Percentiles rank a stretch among this genome's conserved stretches.
Conservation (phyloP, 1,284 basidiomycete genomes). For the Heliocybe sulcata region DNA sequence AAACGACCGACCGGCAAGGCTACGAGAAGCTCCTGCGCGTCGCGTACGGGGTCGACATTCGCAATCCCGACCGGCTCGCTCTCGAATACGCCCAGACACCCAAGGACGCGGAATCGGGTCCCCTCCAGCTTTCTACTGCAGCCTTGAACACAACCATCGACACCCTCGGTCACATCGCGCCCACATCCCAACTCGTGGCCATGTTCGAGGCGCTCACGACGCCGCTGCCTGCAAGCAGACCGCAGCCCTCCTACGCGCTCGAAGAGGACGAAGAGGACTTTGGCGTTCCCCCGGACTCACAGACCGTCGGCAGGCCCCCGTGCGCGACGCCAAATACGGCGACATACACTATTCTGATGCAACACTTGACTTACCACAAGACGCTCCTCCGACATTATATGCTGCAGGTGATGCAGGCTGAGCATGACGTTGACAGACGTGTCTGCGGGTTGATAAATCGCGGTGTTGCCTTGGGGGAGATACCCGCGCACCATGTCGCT, state of each 20-base stretch:
- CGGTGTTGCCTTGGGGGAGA: not conserved
- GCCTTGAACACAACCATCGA: slow-evolving; percentile 68
- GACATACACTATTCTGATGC: slow-evolving; percentile 55
- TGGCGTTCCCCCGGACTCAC: slow-evolving; percentile 25
- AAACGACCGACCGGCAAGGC: slow-evolving; percentile 42
- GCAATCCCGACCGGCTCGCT: slow-evolving; percentile 58
- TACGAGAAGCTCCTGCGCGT: slow-evolving; percentile 53
- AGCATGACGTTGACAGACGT: slow-evolving; percentile 28
- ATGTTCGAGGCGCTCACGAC: slow-evolving; percentile 71
- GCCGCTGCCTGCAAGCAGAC: slow-evolving; percentile 44
- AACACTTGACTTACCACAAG: slow-evolving; percentile 41
- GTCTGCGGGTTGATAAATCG: slow-evolving; percentile 16
- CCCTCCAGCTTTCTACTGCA: slow-evolving; percentile 45
- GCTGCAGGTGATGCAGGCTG: slow-evolving; percentile 46
- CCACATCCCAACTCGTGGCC: slow-evolving; percentile 60
- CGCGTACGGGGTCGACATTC: slow-evolving; percentile 68
- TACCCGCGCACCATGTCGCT: slow-evolving; percentile 4
- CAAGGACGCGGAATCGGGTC: slow-evolving; percentile 12
- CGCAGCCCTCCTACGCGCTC: slow-evolving; percentile 41
- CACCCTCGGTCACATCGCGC: slow-evolving; percentile 49
- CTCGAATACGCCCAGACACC: slow-evolving; percentile 23
- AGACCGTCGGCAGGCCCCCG: slow-evolving; percentile 26
- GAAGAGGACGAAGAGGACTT: slow-evolving; percentile 67
- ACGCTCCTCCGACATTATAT: slow-evolving; percentile 64
- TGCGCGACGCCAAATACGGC: slow-evolving; percentile 61